Conservation (phyloP, 1,139 yeast species). For the Kluyveromyces sp. region DNA sequence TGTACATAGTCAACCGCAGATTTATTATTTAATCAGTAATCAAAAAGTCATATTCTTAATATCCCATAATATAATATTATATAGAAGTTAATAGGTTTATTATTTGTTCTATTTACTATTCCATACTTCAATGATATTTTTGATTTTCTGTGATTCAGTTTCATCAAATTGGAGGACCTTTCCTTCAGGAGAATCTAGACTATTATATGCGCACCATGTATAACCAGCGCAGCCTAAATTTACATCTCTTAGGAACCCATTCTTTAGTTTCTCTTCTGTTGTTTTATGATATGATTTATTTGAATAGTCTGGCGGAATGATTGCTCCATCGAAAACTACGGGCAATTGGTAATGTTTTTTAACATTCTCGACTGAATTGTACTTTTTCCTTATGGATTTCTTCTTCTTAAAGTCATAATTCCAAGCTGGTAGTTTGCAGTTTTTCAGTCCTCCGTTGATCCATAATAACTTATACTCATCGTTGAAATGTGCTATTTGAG, state of each 20-base stretch:
- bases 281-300: too few relatives aligned
- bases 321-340: constrained; percentile 10
- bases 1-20: too few relatives aligned
- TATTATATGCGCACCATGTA: constrained; percentile 7
- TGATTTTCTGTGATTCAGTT: background rate
- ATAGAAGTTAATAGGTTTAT: too few relatives aligned
- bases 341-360: constrained; percentile 9
- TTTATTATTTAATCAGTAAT: too few relatives aligned
- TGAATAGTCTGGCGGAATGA: constrained; percentile 6
- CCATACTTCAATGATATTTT: background rate
- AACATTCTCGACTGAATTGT: constrained; percentile 4
- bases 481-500: constrained; percentile 61
- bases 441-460: constrained; percentile 61
- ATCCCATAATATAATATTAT: too few relatives aligned
- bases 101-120: background rate
- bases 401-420: constrained; percentile 7
- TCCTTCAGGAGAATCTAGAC: background rate
- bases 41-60: too few relatives aligned
- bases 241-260: constrained; percentile 3
- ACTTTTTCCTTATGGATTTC: constrained; percentile 4
- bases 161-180: background rate
- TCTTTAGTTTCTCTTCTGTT: background rate
- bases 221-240: constrained; percentile 6
- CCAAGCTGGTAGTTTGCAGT: constrained; percentile 42
- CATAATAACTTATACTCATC: constrained; percentile 44